Evolutionary conservation across 352 stramenopile species (phyloP), one percentile per base, ranked within the genome.

Genomic region (Pythium oligandrum): DNA sequence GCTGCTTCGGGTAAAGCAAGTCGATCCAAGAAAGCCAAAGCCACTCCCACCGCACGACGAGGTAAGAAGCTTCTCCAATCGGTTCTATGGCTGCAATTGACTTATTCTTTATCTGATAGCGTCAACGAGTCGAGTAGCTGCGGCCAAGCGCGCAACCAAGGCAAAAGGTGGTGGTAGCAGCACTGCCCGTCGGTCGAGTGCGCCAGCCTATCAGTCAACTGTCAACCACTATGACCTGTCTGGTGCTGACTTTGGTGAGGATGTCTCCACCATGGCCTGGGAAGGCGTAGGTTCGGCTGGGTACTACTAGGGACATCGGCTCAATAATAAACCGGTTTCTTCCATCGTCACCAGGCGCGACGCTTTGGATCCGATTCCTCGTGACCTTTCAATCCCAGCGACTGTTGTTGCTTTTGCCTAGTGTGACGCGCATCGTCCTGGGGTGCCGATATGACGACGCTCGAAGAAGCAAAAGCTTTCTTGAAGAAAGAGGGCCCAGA

Each of bases 401-500:
- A 26, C 17, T 26, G 17, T 26, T 26, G 17, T 26, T 26, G 17
- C 17, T 26, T 26, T 26, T 26, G 17, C 17, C 17, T 26, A 26
- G 17, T 26, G 17, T 26, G 17, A 26, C 17, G 17, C 17, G 17
- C 17, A 26, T 26, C 17, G 17, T 26, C 17, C 17, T 26, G 17
- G 17, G 17, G 17, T 26, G 17, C 17, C 17, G 17, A 26, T 26
- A 89, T 87, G 75, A 85, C 77, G 55, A 89, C 76, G 44, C 63
- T 95, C 44, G 88, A 96, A 36, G 81, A 93, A 59, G 88, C 86
- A 26, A 95, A 95, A 60, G 86, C 89, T 2, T 96, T 93, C 59
- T 57, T 96, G 51, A 86, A 95, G 68, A 85, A 92, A 48, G 78
- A 95, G 40, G 63, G 61, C 5, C 42, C 49, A 4, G 81, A 91